Conservation (phyloP, 495 filamentous ascomycete species). For the Glutinoglossum americanum region DNA sequence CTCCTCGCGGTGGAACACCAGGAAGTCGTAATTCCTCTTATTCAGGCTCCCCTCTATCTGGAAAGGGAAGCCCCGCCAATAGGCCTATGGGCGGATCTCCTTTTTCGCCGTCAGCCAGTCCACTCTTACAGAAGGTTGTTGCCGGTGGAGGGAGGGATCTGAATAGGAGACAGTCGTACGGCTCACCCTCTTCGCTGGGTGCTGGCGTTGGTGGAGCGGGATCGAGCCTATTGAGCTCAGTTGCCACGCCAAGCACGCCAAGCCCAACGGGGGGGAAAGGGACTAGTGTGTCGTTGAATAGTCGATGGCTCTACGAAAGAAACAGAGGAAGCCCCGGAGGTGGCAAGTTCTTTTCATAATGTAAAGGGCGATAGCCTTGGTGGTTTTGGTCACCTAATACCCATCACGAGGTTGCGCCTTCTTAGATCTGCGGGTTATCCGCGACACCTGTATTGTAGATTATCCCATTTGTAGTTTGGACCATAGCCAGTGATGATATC, state of each 20-base stretch:
- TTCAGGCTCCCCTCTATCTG: conserved; percentile 21
- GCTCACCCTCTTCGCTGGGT: conserved; percentile 31
- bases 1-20: conserved; percentile 25
- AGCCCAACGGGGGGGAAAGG: conserved; percentile 40
- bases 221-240: conserved; percentile 4
- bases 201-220: conserved; percentile 28
- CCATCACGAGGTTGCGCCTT: neutral
- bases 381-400: neutral
- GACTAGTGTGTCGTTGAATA: conserved; percentile 53
- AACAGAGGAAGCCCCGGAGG: conserved; percentile 25
- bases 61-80: conserved; percentile 19
- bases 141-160: conserved; percentile 26
- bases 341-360: conserved; percentile 2
- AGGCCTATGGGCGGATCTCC: conserved; percentile 19
- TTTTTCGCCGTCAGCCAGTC: conserved; percentile 35
- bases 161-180: conserved; percentile 39
- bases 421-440: neutral
- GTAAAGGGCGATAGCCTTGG: neutral
- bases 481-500: neutral
- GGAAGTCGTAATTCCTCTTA: conserved; percentile 24
- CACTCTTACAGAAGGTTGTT: conserved; percentile 48
- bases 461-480: neutral
- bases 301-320: conserved; percentile 83
- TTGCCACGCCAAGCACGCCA: conserved; percentile 32
- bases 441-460: neutral